phyloP scores from a whole-genome alignment of 306 rosid species.

The Quercus robur region DNA sequence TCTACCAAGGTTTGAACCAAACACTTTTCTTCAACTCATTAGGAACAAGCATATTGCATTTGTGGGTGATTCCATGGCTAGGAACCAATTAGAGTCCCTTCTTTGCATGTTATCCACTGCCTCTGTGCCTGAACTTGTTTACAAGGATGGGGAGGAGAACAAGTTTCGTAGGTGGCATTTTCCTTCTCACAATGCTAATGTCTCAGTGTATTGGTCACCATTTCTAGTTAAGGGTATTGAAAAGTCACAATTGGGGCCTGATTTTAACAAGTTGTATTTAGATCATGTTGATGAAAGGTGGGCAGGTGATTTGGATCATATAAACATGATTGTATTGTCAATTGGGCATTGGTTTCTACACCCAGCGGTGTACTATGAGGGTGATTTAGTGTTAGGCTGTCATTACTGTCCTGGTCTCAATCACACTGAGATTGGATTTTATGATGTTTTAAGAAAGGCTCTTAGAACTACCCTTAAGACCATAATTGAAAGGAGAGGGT shows the following conservation, averaged over 20 bases:
- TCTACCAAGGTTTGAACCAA: slow-evolving; percentile 79
- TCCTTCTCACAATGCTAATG: slow-evolving; percentile 46
- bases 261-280: slow-evolving; percentile 54
- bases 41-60: slow-evolving; percentile 70
- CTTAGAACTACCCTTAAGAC: slow-evolving; percentile 51
- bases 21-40: slow-evolving; percentile 50
- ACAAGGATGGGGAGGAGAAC: slow-evolving; percentile 46
- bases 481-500: slow-evolving; percentile 45
- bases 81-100: slow-evolving; percentile 92
- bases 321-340: slow-evolving; percentile 61
- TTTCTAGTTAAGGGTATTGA: slow-evolving; percentile 78
- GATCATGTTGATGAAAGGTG: slow-evolving; percentile 78
- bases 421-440: slow-evolving; percentile 82
- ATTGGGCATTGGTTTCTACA: slow-evolving; percentile 91
- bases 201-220: slow-evolving; percentile 90
- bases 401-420: slow-evolving; percentile 80
- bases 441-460: slow-evolving; percentile 72
- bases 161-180: slow-evolving; percentile 75
- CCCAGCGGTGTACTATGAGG: slow-evolving; percentile 81
- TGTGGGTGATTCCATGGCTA: slow-evolving; percentile 95
- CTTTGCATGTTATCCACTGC: slow-evolving; percentile 72
- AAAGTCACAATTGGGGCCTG: slow-evolving; percentile 47
- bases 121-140: slow-evolving; percentile 57
- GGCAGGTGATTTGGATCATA: slow-evolving; percentile 52
- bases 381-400: slow-evolving; percentile 61